phyloP scores from a whole-genome alignment of 768 basidiomycete genomes.

The Pholiota microspora region DNA sequence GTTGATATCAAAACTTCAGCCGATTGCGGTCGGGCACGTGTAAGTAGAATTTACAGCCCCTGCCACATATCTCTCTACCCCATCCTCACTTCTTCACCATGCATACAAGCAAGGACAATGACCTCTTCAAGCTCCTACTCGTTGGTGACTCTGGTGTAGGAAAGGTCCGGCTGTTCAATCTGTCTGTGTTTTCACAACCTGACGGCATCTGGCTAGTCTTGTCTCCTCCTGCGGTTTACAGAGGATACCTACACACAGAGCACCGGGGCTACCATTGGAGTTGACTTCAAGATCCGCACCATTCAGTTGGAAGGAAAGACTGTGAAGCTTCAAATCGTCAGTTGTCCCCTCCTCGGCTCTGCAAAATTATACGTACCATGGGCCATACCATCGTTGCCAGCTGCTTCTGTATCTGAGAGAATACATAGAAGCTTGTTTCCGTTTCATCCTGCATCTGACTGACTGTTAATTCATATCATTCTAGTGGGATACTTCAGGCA shows the following conservation, averaged over 20 bases:
- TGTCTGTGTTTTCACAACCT: conserved; percentile 20
- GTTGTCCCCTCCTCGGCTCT: conserved; percentile 31
- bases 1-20: no score
- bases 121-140: conserved; percentile 93
- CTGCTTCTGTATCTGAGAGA: not conserved
- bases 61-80: conserved; percentile 15
- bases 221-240: conserved; percentile 86
- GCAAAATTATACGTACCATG: no score
- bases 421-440: not conserved
- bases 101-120: conserved; percentile 95
- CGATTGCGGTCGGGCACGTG: no score
- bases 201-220: conserved; percentile 57
- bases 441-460: conserved; percentile 16
- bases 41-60: no score
- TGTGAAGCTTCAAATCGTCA: conserved; percentile 96
- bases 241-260: conserved; percentile 98
- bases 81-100: conserved; percentile 41
- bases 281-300: conserved; percentile 98
- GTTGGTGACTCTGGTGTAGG: conserved; percentile 96
- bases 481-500: conserved; percentile 98
- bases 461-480: conserved; percentile 23
- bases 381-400: no score
- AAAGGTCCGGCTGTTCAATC: conserved; percentile 50
- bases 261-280: conserved; percentile 97
- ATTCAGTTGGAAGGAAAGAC: conserved; percentile 99